These are phyloP conservation scores for Myriosclerotinia duriaeana DNA, from an alignment of 2,329 filamentous ascomycete genomes.

Conservation along the genomic window DNA sequence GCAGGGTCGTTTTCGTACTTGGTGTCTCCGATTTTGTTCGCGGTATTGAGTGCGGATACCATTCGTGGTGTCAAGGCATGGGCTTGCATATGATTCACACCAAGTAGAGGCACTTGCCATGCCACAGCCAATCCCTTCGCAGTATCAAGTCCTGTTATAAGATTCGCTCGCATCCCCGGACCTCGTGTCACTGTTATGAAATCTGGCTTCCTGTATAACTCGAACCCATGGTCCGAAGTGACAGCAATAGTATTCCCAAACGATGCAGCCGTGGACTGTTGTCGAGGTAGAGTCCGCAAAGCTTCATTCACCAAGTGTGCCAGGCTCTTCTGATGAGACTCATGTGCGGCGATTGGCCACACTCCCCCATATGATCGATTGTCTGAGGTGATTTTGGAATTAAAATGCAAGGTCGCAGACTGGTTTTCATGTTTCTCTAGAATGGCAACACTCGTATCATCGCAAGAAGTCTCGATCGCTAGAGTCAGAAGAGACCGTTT, in stretches of 20 bases:
- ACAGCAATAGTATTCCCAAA: conserved; percentile 26
- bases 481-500: conserved; percentile 54
- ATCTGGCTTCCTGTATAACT: conserved; percentile 59
- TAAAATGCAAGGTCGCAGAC: conserved; percentile 66
- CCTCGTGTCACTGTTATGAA: conserved; percentile 88
- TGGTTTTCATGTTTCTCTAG: conserved; percentile 55
- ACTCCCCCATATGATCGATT: conserved; percentile 75
- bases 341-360: conserved; percentile 71
- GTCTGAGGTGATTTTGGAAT: conserved; percentile 79
- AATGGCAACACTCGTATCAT: conserved; percentile 88
- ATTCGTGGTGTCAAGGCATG: conserved; percentile 87
- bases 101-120: conserved; percentile 79
- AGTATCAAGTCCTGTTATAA: conserved; percentile 74
- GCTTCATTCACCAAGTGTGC: conserved; percentile 67
- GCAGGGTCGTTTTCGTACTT: conserved; percentile 43
- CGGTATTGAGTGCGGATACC: conserved; percentile 56
- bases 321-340: conserved; percentile 72
- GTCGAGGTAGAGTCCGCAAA: conserved; percentile 50
- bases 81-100: conserved; percentile 96
- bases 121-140: conserved; percentile 86
- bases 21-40: background rate
- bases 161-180: conserved; percentile 80
- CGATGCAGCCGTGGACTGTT: conserved; percentile 27
- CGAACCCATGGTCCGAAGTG: conserved; percentile 28
- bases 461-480: conserved; percentile 83